These are phyloP conservation scores for Hyphopichia wangnamkhiaoensis DNA, from an alignment of 1,139 yeast genomes.

Conservation along the genomic window DNA sequence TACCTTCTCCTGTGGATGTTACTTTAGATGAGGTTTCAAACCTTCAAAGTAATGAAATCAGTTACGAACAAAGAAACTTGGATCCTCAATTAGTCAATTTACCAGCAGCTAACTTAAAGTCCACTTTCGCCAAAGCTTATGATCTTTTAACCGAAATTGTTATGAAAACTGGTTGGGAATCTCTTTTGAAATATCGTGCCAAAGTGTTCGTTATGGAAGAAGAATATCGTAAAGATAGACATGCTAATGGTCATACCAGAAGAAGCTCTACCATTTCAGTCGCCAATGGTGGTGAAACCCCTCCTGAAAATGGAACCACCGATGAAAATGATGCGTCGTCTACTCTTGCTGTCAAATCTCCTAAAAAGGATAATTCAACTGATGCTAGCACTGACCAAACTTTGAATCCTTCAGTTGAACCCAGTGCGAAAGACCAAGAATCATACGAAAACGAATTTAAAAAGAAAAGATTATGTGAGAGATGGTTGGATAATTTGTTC, in stretches of 20 bases:
- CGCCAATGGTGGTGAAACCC: conserved; percentile 11
- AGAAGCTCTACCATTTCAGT: conserved; percentile 16
- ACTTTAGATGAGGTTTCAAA: conserved; percentile 62
- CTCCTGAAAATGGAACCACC: conserved; percentile 7
- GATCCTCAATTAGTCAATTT: conserved; percentile 70
- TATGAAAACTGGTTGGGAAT: conserved; percentile 83
- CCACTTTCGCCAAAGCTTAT: conserved; percentile 80
- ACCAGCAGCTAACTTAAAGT: conserved; percentile 75
- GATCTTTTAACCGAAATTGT: conserved; percentile 75
- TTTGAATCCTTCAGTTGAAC: not conserved
- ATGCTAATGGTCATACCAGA: conserved; percentile 18
- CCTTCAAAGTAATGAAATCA: conserved; percentile 53
- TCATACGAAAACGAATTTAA: conserved; percentile 49
- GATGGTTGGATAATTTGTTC: conserved; percentile 91
- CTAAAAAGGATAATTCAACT: conserved; percentile 21
- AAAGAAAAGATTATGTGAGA: conserved; percentile 83
- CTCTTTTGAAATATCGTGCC: conserved; percentile 75
- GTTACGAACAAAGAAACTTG: conserved; percentile 53
- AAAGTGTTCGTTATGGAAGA: conserved; percentile 94
- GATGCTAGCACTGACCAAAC: conserved; percentile 7
- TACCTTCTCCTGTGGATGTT: conserved; percentile 82
- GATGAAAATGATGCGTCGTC: conserved; percentile 32
- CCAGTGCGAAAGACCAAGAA: conserved; percentile 6
- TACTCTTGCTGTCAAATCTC: conserved; percentile 42
- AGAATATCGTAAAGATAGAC: conserved; percentile 63